Conservation (phyloP, 768 basidiomycete species). For the Lyophyllum atratum region DNA sequence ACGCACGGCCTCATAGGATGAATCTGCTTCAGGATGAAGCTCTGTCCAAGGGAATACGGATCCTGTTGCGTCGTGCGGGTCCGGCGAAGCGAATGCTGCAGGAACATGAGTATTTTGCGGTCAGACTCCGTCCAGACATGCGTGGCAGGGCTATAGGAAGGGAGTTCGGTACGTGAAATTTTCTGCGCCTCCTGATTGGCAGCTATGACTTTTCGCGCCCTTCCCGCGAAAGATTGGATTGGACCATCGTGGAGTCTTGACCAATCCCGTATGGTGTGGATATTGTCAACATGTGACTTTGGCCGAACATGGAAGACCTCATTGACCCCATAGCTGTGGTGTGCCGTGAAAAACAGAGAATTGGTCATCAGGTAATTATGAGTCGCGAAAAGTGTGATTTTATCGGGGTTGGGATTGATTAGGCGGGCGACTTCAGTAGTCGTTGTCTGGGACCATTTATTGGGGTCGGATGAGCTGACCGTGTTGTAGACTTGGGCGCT, state of each 20-base stretch:
- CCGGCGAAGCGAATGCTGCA: constrained; percentile 54
- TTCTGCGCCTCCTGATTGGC: constrained; percentile 28
- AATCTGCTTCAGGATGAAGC: constrained; percentile 60
- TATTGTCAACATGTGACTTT: constrained; percentile 48
- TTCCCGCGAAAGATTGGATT: constrained; percentile 50
- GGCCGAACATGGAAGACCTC: constrained; percentile 70
- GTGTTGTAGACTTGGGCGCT: constrained; percentile 43
- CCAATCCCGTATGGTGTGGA: constrained; percentile 52
- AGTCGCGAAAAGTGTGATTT: constrained; percentile 42
- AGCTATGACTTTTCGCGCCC: constrained; percentile 46
- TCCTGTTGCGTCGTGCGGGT: constrained; percentile 55
- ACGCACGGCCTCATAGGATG: constrained; percentile 35
- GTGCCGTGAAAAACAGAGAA: constrained; percentile 53
- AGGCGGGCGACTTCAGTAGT: constrained; percentile 52
- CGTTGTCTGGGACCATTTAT: constrained; percentile 58
- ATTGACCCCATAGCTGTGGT: constrained; percentile 43
- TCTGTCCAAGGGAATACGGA: constrained; percentile 55
- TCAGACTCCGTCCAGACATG: constrained; percentile 56
- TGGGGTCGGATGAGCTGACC: constrained; percentile 45
- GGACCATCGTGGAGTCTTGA: constrained; percentile 38
- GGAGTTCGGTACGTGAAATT: constrained; percentile 33
- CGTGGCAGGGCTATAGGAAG: constrained; percentile 25
- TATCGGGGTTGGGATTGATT: constrained; percentile 35
- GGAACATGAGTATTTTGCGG: constrained; percentile 55
- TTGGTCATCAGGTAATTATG: constrained; percentile 69